Conservation (phyloP, 1,284 basidiomycete species). For the Fomitiporia mediterranea region DNA sequence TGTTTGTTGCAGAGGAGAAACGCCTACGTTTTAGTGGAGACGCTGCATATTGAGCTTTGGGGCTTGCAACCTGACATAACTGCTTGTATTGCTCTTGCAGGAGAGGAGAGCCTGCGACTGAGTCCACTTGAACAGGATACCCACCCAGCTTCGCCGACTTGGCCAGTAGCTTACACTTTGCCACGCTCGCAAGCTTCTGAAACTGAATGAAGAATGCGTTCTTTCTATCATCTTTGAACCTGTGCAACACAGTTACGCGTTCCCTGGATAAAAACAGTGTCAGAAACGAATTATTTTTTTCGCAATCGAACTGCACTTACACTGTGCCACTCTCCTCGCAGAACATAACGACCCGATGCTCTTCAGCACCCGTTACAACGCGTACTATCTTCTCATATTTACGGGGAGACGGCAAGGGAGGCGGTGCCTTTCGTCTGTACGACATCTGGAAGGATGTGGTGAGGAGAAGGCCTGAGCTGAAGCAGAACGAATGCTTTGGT, state of each 20-base stretch:
- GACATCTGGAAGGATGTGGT: no score
- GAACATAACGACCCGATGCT: background rate
- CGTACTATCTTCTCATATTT: background rate
- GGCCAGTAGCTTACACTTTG: background rate
- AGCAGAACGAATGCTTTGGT: no score
- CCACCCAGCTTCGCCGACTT: background rate
- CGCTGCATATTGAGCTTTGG: no score
- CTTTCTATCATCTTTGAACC: background rate
- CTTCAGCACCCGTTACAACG: background rate
- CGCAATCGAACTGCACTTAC: background rate
- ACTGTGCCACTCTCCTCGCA: constrained; percentile 6
- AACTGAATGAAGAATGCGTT: background rate
- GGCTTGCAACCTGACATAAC: background rate
- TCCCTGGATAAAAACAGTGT: background rate
- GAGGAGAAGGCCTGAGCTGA: no score
- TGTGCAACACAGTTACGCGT: background rate
- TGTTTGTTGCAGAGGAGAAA: background rate
- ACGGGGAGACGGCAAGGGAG: no score
- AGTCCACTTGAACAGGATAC: background rate
- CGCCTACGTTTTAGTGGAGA: background rate
- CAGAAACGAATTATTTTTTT: background rate
- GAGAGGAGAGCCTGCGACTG: background rate
- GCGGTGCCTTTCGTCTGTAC: no score
- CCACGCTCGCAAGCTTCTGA: background rate
- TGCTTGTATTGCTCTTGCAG: background rate